Evolutionary conservation across 2,329 filamentous ascomycete species (phyloP), one percentile per base, ranked within the genome.

Genomic region (Fusarium sp.): DNA sequence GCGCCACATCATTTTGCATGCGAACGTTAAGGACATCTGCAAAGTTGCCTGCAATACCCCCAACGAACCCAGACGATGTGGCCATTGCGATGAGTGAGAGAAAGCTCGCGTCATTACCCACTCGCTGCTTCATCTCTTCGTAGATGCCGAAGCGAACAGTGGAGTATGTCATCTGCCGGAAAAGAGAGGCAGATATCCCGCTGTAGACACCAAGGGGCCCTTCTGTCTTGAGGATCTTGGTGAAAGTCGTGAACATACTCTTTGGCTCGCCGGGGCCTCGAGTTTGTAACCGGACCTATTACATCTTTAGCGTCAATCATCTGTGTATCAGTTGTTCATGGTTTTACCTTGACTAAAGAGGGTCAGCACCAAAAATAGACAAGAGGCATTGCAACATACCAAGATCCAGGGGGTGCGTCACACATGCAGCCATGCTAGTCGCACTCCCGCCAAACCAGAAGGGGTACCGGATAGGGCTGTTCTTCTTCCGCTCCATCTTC

Each of bases 361-460:
- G 16, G 14, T 58, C 16, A 58, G 56, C 14, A 58, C n/a, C 7
- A 58, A 20, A 27, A 27, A 8, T 13, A 40, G 33, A 27, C 5
- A 58, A 27, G 22, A 6, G 20, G 14, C 13, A 29, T n/a, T 6
- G 20, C 5, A 4, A 85, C 92, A 83, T 88, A 97, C 94, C 90
- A 73, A 98, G 87, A 88, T 98, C 95, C 80, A 98, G 87, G 57
- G 95, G 95, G 87, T 98, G 95, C 27, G 95, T 98, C 61, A 97
- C 93, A 77, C 91, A 92, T 38, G 95, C 95, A 33, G 95, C 95
- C 87, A 96, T 92, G 82, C 94, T 96, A 80, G 94, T 96, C 47
- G 95, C 95, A 81, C 94, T 97, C 61, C 96, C 96, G 73, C 96
- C 96, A 83, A 98, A 98, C 96, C 95, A 98, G 84, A 95, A 95